These are phyloP conservation scores for Cornus controversa DNA, from an alignment of 148 eudicot species.

Conservation along the genomic window DNA sequence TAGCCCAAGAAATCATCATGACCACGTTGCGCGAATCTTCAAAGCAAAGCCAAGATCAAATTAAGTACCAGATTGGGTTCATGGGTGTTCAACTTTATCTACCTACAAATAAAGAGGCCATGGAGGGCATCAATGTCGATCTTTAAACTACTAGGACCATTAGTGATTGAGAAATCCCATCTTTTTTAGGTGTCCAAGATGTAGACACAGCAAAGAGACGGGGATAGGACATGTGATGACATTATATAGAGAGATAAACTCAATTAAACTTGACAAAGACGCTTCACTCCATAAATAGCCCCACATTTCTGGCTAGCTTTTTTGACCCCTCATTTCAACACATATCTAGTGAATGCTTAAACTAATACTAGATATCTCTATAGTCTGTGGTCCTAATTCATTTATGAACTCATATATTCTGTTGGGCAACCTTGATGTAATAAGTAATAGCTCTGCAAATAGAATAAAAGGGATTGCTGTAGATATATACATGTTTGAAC, in stretches of 20 bases:
- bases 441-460: too few relatives aligned
- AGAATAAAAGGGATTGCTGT: too few relatives aligned
- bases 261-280: not conserved
- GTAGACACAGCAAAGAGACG: not conserved
- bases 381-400: not conserved
- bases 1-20: conserved; percentile 14
- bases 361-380: too few relatives aligned
- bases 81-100: not conserved
- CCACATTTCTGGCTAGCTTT: not conserved
- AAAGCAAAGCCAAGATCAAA: not conserved
- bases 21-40: not conserved
- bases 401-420: not conserved
- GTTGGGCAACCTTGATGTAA: not conserved
- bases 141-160: not conserved
- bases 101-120: not conserved
- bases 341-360: too few relatives aligned
- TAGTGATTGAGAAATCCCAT: not conserved
- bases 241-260: not conserved
- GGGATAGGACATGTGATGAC: not conserved
- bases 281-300: not conserved
- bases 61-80: not conserved
- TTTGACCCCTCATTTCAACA: not conserved
- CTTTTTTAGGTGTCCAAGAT: not conserved
- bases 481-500: too few relatives aligned
- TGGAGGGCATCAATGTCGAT: not conserved